These are phyloP conservation scores for Periconia sp. DNA, from an alignment of 2,329 filamentous ascomycete species.

Conservation along the genomic window DNA sequence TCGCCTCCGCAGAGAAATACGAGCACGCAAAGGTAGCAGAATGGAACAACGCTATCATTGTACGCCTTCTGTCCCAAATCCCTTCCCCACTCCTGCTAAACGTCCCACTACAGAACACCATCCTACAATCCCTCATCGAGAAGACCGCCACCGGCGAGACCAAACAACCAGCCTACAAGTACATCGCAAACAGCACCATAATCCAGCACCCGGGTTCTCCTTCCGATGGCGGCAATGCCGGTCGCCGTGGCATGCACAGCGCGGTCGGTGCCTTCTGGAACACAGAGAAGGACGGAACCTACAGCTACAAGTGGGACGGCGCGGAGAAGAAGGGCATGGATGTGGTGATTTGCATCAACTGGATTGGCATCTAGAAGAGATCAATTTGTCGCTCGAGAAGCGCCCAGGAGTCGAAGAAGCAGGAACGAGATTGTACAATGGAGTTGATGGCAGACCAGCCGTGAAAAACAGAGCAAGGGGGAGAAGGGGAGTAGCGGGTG, in stretches of 20 bases:
- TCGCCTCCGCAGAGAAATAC: constrained; percentile 78
- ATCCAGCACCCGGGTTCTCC: constrained; percentile 77
- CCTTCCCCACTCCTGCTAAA: neutral
- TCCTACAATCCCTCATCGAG: constrained; percentile 78
- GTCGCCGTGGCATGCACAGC: constrained; percentile 88
- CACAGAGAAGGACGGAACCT: constrained; percentile 88
- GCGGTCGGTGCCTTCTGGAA: constrained; percentile 89
- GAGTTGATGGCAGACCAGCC: no score
- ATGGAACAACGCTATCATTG: constrained; percentile 95
- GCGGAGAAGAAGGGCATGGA: constrained; percentile 60
- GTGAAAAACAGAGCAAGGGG: no score
- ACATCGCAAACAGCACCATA: constrained; percentile 96
- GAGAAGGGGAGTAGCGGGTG: no score
- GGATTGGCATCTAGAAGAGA: constrained; percentile 62
- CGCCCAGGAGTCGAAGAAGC: constrained; percentile 4
- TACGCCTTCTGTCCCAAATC: constrained; percentile 54
- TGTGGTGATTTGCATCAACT: constrained; percentile 65
- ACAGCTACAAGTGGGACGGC: constrained; percentile 82
- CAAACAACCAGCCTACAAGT: constrained; percentile 77
- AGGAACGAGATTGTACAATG: no score
- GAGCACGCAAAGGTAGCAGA: constrained; percentile 82
- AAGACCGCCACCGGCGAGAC: constrained; percentile 67
- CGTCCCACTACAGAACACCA: constrained; percentile 64
- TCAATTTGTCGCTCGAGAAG: no score
- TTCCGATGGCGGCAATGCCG: constrained; percentile 65